A percentile compares a stretch with the other conserved stretches of the same genome.
These are phyloP conservation scores for Dillenia turbinata DNA, from an alignment of 164 flowering plant species.

Conservation along the genomic window DNA sequence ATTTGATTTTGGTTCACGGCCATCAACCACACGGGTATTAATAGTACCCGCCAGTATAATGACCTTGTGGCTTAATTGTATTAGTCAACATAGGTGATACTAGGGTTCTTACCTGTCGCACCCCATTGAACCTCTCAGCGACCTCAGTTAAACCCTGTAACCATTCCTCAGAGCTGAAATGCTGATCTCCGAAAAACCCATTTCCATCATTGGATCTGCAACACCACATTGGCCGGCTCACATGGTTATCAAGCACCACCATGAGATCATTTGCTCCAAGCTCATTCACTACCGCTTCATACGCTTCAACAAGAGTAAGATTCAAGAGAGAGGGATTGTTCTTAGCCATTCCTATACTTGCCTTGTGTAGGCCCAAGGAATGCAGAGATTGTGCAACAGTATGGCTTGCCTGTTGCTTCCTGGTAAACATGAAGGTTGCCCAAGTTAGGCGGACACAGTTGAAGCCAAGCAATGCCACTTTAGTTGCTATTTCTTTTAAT, in stretches of 20 bases:
- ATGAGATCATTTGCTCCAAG: constrained; percentile 20
- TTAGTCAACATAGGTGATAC: too few species aligned
- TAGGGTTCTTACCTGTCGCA: constrained; percentile 26
- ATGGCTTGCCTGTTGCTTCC: not conserved
- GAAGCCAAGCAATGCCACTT: constrained; percentile 31
- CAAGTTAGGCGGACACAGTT: constrained; percentile 54
- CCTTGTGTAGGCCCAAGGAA: constrained; percentile 13
- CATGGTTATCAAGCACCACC: constrained; percentile 43
- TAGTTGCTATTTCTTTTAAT: constrained; percentile 17
- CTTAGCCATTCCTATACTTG: constrained; percentile 15
- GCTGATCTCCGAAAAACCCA: constrained; percentile 42
- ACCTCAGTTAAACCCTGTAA: constrained; percentile 31
- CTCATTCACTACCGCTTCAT: constrained; percentile 22
- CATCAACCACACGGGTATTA: too few species aligned
- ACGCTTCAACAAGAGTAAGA: constrained; percentile 23
- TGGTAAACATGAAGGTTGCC: constrained; percentile 42
- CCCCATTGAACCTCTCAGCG: constrained; percentile 27
- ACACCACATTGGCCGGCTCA: constrained; percentile 42
- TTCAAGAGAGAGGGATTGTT: constrained; percentile 31
- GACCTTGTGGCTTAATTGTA: too few species aligned
- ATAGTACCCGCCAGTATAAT: too few species aligned
- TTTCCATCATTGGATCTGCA: constrained; percentile 34
- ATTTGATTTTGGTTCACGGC: too few species aligned
- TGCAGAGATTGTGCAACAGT: constrained; percentile 25
- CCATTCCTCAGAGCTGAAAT: constrained; percentile 41